Evolutionary conservation across 78 protist genomes (phyloP), one percentile per base, ranked within the genome.

Genomic region (Dictyostelium brefeldianum): DNA sequence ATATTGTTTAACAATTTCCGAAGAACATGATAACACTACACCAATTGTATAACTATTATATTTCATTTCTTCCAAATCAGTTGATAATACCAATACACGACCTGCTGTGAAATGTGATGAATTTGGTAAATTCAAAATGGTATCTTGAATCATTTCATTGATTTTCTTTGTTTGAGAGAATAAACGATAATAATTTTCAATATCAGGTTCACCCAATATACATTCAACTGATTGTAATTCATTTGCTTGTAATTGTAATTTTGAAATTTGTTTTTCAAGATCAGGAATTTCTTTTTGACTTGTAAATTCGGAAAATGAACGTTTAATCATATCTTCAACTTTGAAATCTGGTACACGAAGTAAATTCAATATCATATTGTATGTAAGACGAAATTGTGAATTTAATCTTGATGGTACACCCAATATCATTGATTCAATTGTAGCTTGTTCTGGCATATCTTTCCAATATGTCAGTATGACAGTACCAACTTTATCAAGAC

Each of bases 341-440:
- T 90, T 96, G 81, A 96, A 69, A 56, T 85, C 98, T 83, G 93
- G 97, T 25, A 96, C 95, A 29, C 98, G 89, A n/a, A 98, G 81
- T 14, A 97, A 74, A 80, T 97, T 97, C 15, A 98, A 94, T 36
- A 98, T 93, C 99, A 98, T 98, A 89, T 89, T 92, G 89, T 98
- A 98, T 0, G 99, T 96, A 27, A 98, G 80, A 48, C 98, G 89
- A 91, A 98, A 98, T 54, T 96, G 93, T 41, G 92, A 53, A n/a
- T 70, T 65, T 6, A 98, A 94, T 29, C 17, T 31, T 1, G 91
- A 83, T 25, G 98, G 96, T 36, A 27, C 36, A 53, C 98, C 98
- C 9, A 95, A 41, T 57, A 98, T 80, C 92, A 98, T 89, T 14
- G 78, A 48, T 50, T 67, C 83, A 12, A 81, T 12, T 5, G 95